Conservation (phyloP, 139 green algal species). For the Micractinium sp. region DNA sequence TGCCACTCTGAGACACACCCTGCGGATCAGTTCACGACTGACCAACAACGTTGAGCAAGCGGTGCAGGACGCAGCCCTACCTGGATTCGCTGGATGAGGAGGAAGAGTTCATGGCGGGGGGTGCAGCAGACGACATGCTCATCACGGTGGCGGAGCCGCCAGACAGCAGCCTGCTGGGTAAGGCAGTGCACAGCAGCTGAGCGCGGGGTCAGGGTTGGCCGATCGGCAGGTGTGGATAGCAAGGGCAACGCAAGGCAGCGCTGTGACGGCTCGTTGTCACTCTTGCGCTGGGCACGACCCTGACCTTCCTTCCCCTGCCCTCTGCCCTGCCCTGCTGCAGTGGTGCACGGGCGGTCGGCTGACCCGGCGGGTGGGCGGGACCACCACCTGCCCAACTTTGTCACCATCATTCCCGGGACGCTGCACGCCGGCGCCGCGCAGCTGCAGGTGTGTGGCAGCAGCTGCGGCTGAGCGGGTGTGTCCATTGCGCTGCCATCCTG, state of each 20-base stretch:
- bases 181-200: not conserved
- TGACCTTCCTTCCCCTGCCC: not conserved
- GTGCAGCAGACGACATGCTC: not conserved
- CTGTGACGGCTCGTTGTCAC: not conserved
- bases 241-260: not conserved
- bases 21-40: too few species aligned
- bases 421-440: constrained; percentile 20
- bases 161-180: constrained; percentile 20
- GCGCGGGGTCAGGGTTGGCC: not conserved
- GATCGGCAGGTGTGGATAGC: not conserved
- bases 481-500: not conserved
- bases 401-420: constrained; percentile 21
- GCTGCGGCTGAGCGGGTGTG: too few species aligned
- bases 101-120: not conserved
- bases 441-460: constrained; percentile 6
- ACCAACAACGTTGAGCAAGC: not conserved
- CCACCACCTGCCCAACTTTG: constrained; percentile 19
- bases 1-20: too few species aligned
- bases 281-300: not conserved
- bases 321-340: not conserved
- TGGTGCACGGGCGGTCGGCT: constrained; percentile 25
- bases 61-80: not conserved
- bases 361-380: not conserved
- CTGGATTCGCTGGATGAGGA: constrained; percentile 9
- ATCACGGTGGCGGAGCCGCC: constrained; percentile 6